These are phyloP conservation scores for Globisporangium barbulae DNA, from an alignment of 352 stramenopile species.

Conservation along the genomic window DNA sequence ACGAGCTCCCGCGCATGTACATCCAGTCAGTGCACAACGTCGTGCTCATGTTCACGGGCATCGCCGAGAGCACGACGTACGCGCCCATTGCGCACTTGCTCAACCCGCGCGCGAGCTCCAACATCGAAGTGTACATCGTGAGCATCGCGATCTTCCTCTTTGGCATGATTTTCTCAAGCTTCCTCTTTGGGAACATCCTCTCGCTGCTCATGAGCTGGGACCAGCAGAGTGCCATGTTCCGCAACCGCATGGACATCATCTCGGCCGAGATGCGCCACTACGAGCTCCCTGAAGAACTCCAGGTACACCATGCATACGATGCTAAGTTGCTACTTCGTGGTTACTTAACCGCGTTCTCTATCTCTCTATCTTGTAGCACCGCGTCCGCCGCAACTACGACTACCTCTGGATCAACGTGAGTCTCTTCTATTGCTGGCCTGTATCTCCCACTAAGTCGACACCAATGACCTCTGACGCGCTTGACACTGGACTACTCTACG, in stretches of 20 bases:
- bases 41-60: constrained; percentile 79
- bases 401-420: constrained; percentile 84
- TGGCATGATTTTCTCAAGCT: constrained; percentile 59
- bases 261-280: constrained; percentile 80
- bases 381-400: constrained; percentile 77
- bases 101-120: constrained; percentile 38
- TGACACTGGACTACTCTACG: neutral
- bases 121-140: constrained; percentile 53
- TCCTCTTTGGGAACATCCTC: constrained; percentile 82
- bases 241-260: constrained; percentile 87
- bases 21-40: constrained; percentile 72
- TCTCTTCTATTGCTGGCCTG: neutral
- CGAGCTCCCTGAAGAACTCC: constrained; percentile 65
- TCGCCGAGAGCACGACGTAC: constrained; percentile 61
- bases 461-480: neutral
- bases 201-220: constrained; percentile 80
- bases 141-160: constrained; percentile 72
- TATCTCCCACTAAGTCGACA: neutral
- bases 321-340: too few species aligned
- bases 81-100: constrained; percentile 47
- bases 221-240: constrained; percentile 72
- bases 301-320: constrained; percentile 18
- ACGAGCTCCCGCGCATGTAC: constrained; percentile 63
- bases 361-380: constrained; percentile 32
- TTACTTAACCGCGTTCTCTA: neutral